phyloP scores from a whole-genome alignment of 75 land plant genomes.

The Larix kaempferi region DNA sequence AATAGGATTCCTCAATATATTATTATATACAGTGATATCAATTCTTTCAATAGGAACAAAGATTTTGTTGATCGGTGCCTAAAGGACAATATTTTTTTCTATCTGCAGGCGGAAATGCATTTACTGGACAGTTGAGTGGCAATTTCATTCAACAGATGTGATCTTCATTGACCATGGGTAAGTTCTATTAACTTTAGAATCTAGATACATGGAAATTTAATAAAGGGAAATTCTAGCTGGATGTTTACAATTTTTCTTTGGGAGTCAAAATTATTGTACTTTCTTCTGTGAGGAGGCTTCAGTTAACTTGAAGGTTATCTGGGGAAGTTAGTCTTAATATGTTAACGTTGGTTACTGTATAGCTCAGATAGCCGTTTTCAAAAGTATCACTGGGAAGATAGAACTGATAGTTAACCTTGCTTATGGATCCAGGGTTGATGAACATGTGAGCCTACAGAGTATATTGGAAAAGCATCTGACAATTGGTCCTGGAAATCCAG shows the following conservation, averaged over 20 bases:
- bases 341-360: background rate
- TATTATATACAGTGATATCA: too few species aligned
- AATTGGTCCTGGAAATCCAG: conserved; percentile 39
- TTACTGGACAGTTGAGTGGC: conserved; percentile 93
- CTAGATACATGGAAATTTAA: background rate
- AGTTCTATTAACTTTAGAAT: conserved; percentile 12
- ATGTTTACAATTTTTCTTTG: too few species aligned
- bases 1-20: too few species aligned
- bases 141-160: conserved; percentile 70
- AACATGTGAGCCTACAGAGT: conserved; percentile 35
- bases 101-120: conserved; percentile 67
- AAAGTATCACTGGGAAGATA: background rate
- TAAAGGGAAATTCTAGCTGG: too few species aligned
- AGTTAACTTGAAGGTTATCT: too few species aligned
- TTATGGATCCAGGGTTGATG: conserved; percentile 64
- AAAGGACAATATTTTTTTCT: background rate
- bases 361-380: background rate
- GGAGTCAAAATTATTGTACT: too few species aligned
- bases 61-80: background rate
- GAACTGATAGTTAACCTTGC: background rate
- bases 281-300: too few species aligned
- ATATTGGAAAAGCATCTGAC: conserved; percentile 64
- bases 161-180: conserved; percentile 58
- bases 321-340: too few species aligned
- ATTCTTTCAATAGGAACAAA: too few species aligned